Evolutionary conservation across 192 early-diverging fungal genomes (phyloP).

Genomic region (Rhizophagus clarus): DNA sequence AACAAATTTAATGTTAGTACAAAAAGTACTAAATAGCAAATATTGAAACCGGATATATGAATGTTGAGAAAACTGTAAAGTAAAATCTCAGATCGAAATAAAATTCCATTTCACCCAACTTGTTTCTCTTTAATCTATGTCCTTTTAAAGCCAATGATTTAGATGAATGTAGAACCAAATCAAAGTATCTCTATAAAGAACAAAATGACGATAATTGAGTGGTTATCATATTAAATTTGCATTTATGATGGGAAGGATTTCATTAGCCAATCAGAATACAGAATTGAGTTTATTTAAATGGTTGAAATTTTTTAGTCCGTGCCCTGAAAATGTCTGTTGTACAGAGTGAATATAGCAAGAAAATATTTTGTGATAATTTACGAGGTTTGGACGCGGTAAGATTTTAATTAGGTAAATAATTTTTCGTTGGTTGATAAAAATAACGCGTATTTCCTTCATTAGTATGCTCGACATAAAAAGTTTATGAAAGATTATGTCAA

Average conservation of each 20-base stretch:
- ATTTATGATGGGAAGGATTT: no score
- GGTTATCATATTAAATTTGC: neutral
- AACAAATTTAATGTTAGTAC: neutral
- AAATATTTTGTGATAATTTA: constrained; percentile 44
- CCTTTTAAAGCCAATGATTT: neutral
- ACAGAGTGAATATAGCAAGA: constrained; percentile 28
- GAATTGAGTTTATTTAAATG: no score
- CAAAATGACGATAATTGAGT: neutral
- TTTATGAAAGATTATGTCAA: constrained; percentile 60
- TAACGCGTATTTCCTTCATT: neutral
- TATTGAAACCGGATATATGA: neutral
- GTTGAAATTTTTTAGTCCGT: no score
- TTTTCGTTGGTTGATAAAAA: neutral
- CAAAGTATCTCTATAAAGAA: neutral
- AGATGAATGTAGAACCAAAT: neutral
- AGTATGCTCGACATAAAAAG: constrained; percentile 60
- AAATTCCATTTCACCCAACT: neutral
- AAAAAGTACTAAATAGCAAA: neutral
- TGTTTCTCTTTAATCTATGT: neutral
- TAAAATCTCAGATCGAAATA: neutral
- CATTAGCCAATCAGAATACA: no score
- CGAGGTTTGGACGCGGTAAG: constrained; percentile 50
- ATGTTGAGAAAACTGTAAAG: neutral
- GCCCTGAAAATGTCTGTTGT: no score
- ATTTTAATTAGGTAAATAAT: neutral